Evolutionary conservation across 176 grass and related monocot species (phyloP).

Genomic region (Lolium multiflorum): DNA sequence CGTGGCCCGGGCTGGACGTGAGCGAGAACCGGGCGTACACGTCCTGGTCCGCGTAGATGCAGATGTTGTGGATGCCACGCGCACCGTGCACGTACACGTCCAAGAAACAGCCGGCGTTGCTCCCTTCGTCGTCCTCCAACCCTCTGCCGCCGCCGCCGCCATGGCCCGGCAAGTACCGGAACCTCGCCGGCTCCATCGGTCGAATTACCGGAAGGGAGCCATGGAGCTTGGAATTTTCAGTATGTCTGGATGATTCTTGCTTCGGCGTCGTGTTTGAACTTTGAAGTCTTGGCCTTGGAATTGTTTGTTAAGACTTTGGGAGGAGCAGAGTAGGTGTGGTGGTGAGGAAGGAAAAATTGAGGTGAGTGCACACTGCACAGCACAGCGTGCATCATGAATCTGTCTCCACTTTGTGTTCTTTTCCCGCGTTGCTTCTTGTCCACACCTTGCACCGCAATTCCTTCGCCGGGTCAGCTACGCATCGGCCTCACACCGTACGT

Average conservation of each 20-base stretch:
- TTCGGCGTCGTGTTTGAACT: background rate
- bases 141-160: background rate
- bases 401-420: background rate
- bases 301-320: background rate
- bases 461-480: background rate
- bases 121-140: background rate
- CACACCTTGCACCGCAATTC: conserved; percentile 47
- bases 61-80: conserved; percentile 77
- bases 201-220: background rate
- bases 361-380: conserved; percentile 7
- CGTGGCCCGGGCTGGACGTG: conserved; percentile 68
- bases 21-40: conserved; percentile 85
- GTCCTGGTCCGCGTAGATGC: conserved; percentile 93
- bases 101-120: conserved; percentile 39
- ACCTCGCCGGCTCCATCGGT: conserved; percentile 37
- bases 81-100: conserved; percentile 83
- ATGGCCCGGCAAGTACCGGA: background rate
- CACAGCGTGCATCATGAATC: conserved; percentile 13
- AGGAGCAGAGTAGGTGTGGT: background rate
- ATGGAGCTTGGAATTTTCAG: background rate
- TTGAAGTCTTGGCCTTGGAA: background rate
- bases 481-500: background rate
- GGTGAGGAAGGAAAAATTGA: background rate
- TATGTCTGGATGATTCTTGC: background rate
- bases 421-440: conserved; percentile 34